Base-by-base conservation (phyloP, 495 filamentous ascomycete species). In the Penicillium waksmanii region DNA sequence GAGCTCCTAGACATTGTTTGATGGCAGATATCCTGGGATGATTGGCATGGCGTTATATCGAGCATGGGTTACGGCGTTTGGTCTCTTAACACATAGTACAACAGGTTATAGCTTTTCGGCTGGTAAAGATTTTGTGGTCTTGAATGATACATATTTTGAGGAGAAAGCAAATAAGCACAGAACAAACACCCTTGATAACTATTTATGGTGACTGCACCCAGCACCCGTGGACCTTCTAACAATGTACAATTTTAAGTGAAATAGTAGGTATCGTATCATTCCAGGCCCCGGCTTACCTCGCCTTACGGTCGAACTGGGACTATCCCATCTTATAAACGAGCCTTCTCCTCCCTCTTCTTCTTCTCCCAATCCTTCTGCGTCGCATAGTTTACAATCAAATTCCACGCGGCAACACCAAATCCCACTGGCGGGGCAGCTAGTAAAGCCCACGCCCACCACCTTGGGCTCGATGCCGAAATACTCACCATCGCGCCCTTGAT, bases 361-460 rank as follows among this genome's bases (percentile, higher is more conserved):
- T 79, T 77, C 69, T 85, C 81, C 93, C 93, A 96, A 52, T 76
- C 71, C 74, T 74, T 82, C 77, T 89, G 85, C 56, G 84, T 83
- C 71, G 74, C 78, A 73, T 84, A 84, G 74, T 88, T 91, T 70
- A 82, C 74, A 72, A 82, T 84, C 62, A 89, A 83, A 65, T 80
- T 86, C 87, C 87, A 89, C 53, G 80, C 68, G 6, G 80, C 92
- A 58, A 84, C 79, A 10, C 77, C 74, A 31, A 85, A 84, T 6
- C 84, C 92, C 55, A 93, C 58, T 19, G 91, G 90, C 66, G 93
- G 92, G 68, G 78, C 84, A 56, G 86, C 66, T 74, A 90, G 80
- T 62, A 95, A 76, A 67, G 88, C 56, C 86, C 84, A 89, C 19
- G 79, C 82, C 95, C 95, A 97, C 91, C 90, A 93, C 52, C 79